Evolutionary conservation across 352 stramenopile genomes (phyloP).

Genomic region (Globisporangium cystogenes): DNA sequence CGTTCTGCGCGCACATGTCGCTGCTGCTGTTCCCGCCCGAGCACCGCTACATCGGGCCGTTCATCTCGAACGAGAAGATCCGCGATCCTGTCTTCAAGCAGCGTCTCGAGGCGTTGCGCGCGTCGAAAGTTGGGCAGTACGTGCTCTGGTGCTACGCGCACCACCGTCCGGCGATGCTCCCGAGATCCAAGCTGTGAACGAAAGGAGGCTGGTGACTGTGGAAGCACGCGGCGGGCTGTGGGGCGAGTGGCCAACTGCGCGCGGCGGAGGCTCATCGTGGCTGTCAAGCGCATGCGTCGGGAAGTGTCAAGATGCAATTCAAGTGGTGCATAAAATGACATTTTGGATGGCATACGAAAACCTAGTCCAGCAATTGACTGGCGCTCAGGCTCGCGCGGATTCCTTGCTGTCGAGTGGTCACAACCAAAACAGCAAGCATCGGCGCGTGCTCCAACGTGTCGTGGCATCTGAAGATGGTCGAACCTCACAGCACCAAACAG

Average conservation of each 20-base stretch:
- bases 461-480: too few species aligned
- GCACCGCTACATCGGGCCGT: constrained; percentile 28
- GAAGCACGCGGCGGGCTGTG: not conserved
- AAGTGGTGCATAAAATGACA: too few species aligned
- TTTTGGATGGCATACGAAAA: too few species aligned
- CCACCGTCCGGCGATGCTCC: constrained; percentile 21
- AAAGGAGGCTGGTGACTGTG: not conserved
- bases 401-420: too few species aligned
- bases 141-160: constrained; percentile 54
- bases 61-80: constrained; percentile 20
- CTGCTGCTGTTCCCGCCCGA: constrained; percentile 30
- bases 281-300: too few species aligned
- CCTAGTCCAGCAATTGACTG: too few species aligned
- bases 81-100: constrained; percentile 17
- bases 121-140: constrained; percentile 35
- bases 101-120: constrained; percentile 22
- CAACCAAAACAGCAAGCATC: too few species aligned
- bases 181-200: constrained; percentile 12
- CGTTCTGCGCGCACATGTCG: constrained; percentile 45
- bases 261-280: too few species aligned
- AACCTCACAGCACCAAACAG: too few species aligned
- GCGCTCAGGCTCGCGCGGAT: not conserved
- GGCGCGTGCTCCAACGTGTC: too few species aligned
- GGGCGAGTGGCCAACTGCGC: too few species aligned
- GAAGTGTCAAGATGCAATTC: too few species aligned